These are phyloP conservation scores for Pseudoneurospora amorphoporcata DNA, from an alignment of 495 filamentous ascomycete species.

Conservation along the genomic window DNA sequence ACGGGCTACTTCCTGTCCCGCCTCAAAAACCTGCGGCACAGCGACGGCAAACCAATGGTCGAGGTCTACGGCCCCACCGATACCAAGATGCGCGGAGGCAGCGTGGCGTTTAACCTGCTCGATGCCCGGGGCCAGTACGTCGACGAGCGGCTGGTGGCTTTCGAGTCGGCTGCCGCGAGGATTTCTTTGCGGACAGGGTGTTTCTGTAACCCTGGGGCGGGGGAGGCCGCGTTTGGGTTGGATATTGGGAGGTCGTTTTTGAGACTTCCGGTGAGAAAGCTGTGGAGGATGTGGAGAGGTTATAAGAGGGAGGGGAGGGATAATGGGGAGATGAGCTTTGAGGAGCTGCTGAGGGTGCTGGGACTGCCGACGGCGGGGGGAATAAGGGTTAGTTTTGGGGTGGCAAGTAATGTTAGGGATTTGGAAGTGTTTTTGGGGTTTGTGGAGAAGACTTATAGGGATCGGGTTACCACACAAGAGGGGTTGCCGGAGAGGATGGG, in stretches of 20 bases:
- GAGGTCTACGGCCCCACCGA: conserved; percentile 39
- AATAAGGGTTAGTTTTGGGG: conserved; percentile 23
- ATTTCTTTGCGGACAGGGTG: conserved; percentile 51
- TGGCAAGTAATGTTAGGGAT: conserved; percentile 18
- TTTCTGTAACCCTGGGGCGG: conserved; percentile 52
- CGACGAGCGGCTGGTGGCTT: conserved; percentile 43
- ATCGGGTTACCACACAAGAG: conserved; percentile 3
- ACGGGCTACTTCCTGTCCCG: conserved; percentile 38
- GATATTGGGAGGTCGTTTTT: neutral
- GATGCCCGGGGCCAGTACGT: conserved; percentile 33
- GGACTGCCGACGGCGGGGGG: conserved; percentile 11
- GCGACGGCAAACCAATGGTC: conserved; percentile 36
- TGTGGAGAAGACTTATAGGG: conserved; percentile 23
- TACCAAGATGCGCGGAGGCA: conserved; percentile 41
- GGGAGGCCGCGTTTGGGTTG: conserved; percentile 17
- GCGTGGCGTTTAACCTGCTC: conserved; percentile 46
- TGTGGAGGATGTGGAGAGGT: conserved; percentile 5
- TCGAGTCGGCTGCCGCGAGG: conserved; percentile 23
- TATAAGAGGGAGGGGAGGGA: neutral
- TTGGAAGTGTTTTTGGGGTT: conserved; percentile 23
- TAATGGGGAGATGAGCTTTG: neutral
- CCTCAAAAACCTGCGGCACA: conserved; percentile 35
- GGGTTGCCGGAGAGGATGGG: neutral
- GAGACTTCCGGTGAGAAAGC: neutral
- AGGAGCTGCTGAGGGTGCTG: neutral